These are phyloP conservation scores for Lentinula novae-zelandiae DNA, from an alignment of 1,284 basidiomycete genomes.

Conservation along the genomic window DNA sequence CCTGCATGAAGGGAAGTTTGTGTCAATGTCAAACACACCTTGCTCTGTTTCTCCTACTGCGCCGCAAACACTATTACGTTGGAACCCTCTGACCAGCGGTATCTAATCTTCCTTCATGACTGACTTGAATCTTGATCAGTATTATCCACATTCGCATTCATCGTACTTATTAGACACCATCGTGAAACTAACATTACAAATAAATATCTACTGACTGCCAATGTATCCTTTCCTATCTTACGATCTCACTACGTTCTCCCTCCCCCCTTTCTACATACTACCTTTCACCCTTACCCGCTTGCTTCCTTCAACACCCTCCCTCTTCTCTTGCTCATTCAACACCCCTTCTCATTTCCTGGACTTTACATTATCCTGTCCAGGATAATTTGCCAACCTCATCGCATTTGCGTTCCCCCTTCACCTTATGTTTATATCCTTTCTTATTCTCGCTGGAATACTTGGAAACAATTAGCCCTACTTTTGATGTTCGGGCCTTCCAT, in stretches of 20 bases:
- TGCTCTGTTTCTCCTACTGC: neutral
- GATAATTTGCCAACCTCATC: neutral
- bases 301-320: neutral
- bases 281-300: neutral
- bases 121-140: neutral
- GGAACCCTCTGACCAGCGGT: neutral
- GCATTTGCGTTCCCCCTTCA: neutral
- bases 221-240: conserved; percentile 1
- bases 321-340: neutral
- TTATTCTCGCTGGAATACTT: neutral
- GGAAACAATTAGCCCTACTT: neutral
- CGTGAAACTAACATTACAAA: conserved; percentile 13
- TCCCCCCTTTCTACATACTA: neutral
- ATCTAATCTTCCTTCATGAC: neutral
- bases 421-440: conserved; percentile 8
- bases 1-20: conserved; percentile 22
- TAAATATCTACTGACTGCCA: conserved; percentile 10
- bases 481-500: no score
- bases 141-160: conserved; percentile 3
- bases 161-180: conserved; percentile 13
- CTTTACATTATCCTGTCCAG: neutral
- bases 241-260: neutral
- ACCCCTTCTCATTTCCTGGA: neutral
- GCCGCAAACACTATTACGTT: neutral
- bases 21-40: neutral